Evolutionary conservation across 225 moss, liverwort and hornwort species (phyloP).

Genomic region (Bryoerythrophyllum caledonicum): DNA sequence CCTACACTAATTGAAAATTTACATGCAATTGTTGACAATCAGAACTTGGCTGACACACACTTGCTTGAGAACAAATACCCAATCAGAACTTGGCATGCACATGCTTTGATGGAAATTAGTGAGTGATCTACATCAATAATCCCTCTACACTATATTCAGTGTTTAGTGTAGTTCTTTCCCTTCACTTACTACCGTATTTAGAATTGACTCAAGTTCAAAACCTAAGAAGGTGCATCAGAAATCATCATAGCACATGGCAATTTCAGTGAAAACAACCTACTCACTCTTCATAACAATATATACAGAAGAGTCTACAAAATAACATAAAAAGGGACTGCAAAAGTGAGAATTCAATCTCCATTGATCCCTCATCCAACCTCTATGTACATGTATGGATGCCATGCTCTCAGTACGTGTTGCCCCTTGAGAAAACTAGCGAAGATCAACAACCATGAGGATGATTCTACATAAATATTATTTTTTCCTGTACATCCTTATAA

Average conservation of each 20-base stretch:
- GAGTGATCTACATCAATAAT: too few relatives aligned
- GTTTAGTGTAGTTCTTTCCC: too few relatives aligned
- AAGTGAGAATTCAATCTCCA: conserved; percentile 28
- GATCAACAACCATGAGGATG: not conserved
- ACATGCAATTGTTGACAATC: too few relatives aligned
- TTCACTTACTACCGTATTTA: too few relatives aligned
- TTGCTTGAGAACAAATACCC: too few relatives aligned
- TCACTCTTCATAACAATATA: conserved; percentile 16
- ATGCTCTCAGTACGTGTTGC: conserved; percentile 15
- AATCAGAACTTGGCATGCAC: too few relatives aligned
- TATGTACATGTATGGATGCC: conserved; percentile 37
- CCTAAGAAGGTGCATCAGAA: not conserved
- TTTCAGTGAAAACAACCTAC: conserved; percentile 11
- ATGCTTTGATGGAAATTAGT: too few relatives aligned
- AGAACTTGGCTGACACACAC: too few relatives aligned
- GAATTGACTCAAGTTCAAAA: not conserved
- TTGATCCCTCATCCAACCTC: conserved; percentile 23
- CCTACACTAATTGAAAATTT: too few relatives aligned
- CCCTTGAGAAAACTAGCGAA: conserved; percentile 19
- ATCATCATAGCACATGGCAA: not conserved
- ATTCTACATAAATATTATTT: conserved; percentile 10
- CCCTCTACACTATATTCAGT: too few relatives aligned
- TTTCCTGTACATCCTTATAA: conserved; percentile 30
- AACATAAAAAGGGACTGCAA: conserved; percentile 25
- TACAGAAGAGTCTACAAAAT: conserved; percentile 15